A percentile compares a stretch with the other conserved stretches of the same genome.
phyloP scores from a whole-genome alignment of 257 asterid genomes.

The Ligustrum vulgare region DNA sequence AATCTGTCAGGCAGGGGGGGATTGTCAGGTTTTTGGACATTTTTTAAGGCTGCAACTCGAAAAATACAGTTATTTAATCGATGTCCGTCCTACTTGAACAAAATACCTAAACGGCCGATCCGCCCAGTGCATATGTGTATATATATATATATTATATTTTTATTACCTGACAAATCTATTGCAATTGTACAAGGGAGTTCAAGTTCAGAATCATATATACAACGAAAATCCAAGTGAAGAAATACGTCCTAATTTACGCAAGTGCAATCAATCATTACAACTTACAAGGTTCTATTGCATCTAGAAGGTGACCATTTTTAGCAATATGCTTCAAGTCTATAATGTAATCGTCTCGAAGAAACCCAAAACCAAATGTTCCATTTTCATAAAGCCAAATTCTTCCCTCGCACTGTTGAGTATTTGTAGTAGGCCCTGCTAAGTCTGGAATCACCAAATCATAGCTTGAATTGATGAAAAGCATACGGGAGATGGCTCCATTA shows the following conservation, averaged over 20 bases:
- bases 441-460: slow-evolving; percentile 75
- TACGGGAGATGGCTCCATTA: slow-evolving; percentile 39
- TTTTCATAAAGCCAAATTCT: slow-evolving; percentile 74
- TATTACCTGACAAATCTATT: not conserved
- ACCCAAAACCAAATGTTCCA: slow-evolving; percentile 84
- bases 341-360: slow-evolving; percentile 56
- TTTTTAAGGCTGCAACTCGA: too few species aligned
- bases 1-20: too few species aligned
- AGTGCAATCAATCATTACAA: slow-evolving; percentile 28
- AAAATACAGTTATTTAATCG: too few species aligned
- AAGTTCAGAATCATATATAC: slow-evolving; percentile 4
- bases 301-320: slow-evolving; percentile 50
- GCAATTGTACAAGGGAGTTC: not conserved
- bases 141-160: not conserved
- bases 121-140: too few species aligned
- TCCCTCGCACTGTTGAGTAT: slow-evolving; percentile 66
- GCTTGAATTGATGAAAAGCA: slow-evolving; percentile 76
- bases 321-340: slow-evolving; percentile 71
- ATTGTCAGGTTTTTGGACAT: too few species aligned
- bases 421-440: slow-evolving; percentile 39
- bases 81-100: too few species aligned
- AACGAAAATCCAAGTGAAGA: too few species aligned
- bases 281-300: slow-evolving; percentile 37
- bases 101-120: too few species aligned
- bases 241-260: not conserved